Evolutionary conservation across 495 filamentous ascomycete species (phyloP).

Genomic region (Lepidopterella palustris): DNA sequence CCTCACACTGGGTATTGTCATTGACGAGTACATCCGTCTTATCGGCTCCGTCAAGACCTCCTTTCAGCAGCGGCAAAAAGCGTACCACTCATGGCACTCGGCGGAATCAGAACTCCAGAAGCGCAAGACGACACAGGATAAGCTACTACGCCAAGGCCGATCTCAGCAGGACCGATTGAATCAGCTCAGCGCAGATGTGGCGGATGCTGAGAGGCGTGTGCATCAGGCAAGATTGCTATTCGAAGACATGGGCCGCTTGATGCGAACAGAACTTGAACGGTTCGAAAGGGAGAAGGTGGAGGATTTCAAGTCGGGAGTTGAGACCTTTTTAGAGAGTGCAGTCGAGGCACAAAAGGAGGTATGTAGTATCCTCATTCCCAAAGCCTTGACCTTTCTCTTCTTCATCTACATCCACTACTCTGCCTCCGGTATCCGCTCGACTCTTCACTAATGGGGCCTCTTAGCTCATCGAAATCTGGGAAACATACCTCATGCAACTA

Average conservation of each 20-base stretch:
- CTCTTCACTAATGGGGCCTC: slow-evolving; percentile 20
- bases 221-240: slow-evolving; percentile 85
- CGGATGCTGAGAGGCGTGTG: slow-evolving; percentile 87
- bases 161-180: slow-evolving; percentile 91
- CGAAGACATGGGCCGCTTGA: slow-evolving; percentile 93
- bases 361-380: slow-evolving; percentile 27
- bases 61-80: slow-evolving; percentile 87
- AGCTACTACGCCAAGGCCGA: slow-evolving; percentile 84
- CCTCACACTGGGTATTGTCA: slow-evolving; percentile 89
- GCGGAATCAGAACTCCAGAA: slow-evolving; percentile 87
- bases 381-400: not conserved
- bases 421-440: slow-evolving; percentile 3
- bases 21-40: slow-evolving; percentile 95
- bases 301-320: slow-evolving; percentile 96
- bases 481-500: slow-evolving; percentile 91
- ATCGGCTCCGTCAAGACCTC: slow-evolving; percentile 90
- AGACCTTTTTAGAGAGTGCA: slow-evolving; percentile 92
- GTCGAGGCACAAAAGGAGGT: slow-evolving; percentile 99
- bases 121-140: slow-evolving; percentile 78
- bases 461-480: slow-evolving; percentile 96
- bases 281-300: slow-evolving; percentile 98
- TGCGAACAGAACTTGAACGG: slow-evolving; percentile 82
- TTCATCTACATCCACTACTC: not conserved
- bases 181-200: slow-evolving; percentile 85
- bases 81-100: slow-evolving; percentile 84